Base-by-base conservation (phyloP, 768 basidiomycete species). In the Leccinum barrowsii region DNA sequence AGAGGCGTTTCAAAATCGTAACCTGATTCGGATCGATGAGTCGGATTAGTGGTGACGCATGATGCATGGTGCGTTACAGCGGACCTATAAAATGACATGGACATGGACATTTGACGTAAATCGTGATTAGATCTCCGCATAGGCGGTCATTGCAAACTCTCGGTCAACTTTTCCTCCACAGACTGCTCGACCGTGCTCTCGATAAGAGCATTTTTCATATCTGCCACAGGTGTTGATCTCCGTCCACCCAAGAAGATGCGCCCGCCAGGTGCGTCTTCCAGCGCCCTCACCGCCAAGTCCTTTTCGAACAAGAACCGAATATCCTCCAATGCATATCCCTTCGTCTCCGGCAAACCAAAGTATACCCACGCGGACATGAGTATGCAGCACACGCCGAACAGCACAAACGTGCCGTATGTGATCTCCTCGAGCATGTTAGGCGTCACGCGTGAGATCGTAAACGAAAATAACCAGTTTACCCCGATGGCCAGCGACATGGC, bases 311-410 rank as follows among this genome's bases (percentile, higher is more conserved):
- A 61, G 47, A 63, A 71, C 32, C 70, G 67, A 44, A 78, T 73
- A 54, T 78, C 76, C 65, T 78, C 77, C 50, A 78, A 61, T 13
- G 72, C 72, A 49, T 73, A 70, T 22, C 75, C 73, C 52, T 61
- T 75, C 12, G 77, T 78, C 67, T 79, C 77, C n/a, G 78, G 77
- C 34, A 78, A 60, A 61, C 68, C 70, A 51, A 77, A 61, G 61
- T 74, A 74, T 21, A 70, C 69, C 74, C 72, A 79, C 7, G 49
- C 55, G 40, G 70, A 66, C 67, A 77, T 72, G 52, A 73, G 46
- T 22, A 76, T 15, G 56, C 72, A 76, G 50, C 64, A 67, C 50
- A 59, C 5, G 7, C 75, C 74, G 44, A 74, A 75, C 32, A 73
- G n/a, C 11, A 76, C 55, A 56, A 68, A 75, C 42, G 74, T 75